Conservation (phyloP, 257 asterid genomes). For the Scutellaria minor region DNA sequence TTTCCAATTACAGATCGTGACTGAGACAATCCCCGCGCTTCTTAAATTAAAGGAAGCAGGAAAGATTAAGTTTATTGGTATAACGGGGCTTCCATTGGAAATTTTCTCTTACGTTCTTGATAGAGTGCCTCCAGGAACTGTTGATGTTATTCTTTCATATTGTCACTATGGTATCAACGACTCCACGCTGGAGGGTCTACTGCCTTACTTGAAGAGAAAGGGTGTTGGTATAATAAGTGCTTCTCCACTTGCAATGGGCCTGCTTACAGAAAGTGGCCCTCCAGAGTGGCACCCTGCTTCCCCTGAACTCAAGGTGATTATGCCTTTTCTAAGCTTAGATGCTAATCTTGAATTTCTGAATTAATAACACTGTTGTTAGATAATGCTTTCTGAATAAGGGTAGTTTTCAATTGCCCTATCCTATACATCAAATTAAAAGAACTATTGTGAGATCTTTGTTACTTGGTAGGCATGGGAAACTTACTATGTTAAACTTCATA, state of each 20-base stretch:
- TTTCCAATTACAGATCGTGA: constrained; percentile 74
- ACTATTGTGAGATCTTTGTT: neutral
- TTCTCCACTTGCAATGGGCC: constrained; percentile 97
- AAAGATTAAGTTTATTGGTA: constrained; percentile 84
- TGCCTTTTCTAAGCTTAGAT: constrained; percentile 6
- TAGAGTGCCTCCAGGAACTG: constrained; percentile 77
- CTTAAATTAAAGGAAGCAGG: constrained; percentile 77
- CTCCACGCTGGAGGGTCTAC: constrained; percentile 65
- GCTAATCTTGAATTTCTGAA: neutral
- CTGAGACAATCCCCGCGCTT: constrained; percentile 94
- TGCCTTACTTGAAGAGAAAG: constrained; percentile 93
- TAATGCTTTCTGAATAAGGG: neutral
- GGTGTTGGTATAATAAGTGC: constrained; percentile 96
- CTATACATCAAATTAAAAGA: neutral
- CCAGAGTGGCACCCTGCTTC: constrained; percentile 99
- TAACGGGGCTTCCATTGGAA: constrained; percentile 90
- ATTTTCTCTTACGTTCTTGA: constrained; percentile 81
- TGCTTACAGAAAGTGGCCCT: constrained; percentile 88
- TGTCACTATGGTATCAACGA: constrained; percentile 90
- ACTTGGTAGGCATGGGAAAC: constrained; percentile 4
- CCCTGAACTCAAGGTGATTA: constrained; percentile 76
- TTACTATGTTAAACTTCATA: neutral
- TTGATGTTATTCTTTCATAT: constrained; percentile 90
- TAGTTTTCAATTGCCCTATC: neutral
- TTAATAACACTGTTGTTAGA: neutral